Percentiles rank a stretch among this genome's conserved stretches.
Conservation (phyloP, 306 rosid genomes). For the Ceratonia siliqua region DNA sequence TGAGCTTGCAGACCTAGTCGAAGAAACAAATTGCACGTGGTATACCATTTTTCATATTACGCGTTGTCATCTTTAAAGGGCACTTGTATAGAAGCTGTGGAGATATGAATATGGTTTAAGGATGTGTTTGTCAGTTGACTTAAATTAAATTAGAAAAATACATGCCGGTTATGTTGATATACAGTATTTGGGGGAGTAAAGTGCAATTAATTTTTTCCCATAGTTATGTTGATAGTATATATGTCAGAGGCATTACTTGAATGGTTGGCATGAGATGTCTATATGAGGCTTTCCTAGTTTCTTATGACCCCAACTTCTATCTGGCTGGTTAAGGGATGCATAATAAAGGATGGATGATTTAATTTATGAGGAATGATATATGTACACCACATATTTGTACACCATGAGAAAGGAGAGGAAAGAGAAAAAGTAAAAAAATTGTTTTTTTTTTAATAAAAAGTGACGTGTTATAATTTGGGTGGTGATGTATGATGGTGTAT, state of each 20-base stretch:
- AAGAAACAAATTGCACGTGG: slow-evolving; percentile 86
- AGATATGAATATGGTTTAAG: slow-evolving; percentile 21
- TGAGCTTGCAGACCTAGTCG: slow-evolving; percentile 77
- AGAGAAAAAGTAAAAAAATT: no score
- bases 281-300: neutral
- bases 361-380: no score
- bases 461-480: no score
- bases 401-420: no score
- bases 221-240: neutral
- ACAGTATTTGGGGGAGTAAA: neutral
- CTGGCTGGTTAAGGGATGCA: neutral
- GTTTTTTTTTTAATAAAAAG: no score
- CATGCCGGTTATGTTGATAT: neutral
- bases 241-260: neutral
- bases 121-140: slow-evolving; percentile 14
- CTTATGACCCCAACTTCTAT: neutral
- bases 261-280: neutral
- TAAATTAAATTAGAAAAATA: neutral
- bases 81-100: slow-evolving; percentile 24
- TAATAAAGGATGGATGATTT: neutral
- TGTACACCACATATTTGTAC: no score
- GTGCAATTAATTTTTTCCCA: neutral
- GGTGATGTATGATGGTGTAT: no score
- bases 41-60: slow-evolving; percentile 39
- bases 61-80: slow-evolving; percentile 11